Conservation (phyloP, 139 green algal genomes). For the Chlorella sp. region DNA sequence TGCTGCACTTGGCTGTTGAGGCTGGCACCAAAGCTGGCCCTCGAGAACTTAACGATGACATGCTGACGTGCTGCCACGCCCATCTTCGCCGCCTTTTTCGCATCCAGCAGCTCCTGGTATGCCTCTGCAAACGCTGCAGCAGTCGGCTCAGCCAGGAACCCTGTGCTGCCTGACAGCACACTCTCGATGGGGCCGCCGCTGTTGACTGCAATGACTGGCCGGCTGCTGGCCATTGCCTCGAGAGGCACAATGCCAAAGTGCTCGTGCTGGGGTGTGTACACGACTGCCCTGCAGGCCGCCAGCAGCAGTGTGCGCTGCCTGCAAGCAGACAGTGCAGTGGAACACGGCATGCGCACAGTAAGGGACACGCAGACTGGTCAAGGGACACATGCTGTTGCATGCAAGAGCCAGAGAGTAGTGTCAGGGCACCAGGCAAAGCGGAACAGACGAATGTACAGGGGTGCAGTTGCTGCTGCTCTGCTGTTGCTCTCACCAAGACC, state of each 20-base stretch:
- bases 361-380: too few relatives aligned
- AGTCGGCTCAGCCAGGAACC: slow-evolving; percentile 59
- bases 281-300: slow-evolving; percentile 70
- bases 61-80: slow-evolving; percentile 55
- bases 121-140: slow-evolving; percentile 29
- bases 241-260: slow-evolving; percentile 99
- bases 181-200: slow-evolving; percentile 81
- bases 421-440: too few relatives aligned
- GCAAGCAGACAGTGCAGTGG: too few relatives aligned
- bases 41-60: slow-evolving; percentile 24
- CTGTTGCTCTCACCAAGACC: too few relatives aligned
- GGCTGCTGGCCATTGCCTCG: slow-evolving; percentile 85
- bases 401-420: too few relatives aligned
- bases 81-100: slow-evolving; percentile 27
- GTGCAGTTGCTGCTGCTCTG: too few relatives aligned
- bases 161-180: slow-evolving; percentile 55
- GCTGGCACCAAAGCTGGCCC: not conserved
- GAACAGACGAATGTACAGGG: too few relatives aligned
- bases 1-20: too few relatives aligned
- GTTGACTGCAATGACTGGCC: slow-evolving; percentile 83
- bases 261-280: slow-evolving; percentile 79
- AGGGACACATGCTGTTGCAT: too few relatives aligned
- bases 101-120: slow-evolving; percentile 24
- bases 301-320: slow-evolving; percentile 68
- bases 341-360: too few relatives aligned